Base-by-base conservation (phyloP, 1,284 basidiomycete species). In the Ganoderma resinaceum region DNA sequence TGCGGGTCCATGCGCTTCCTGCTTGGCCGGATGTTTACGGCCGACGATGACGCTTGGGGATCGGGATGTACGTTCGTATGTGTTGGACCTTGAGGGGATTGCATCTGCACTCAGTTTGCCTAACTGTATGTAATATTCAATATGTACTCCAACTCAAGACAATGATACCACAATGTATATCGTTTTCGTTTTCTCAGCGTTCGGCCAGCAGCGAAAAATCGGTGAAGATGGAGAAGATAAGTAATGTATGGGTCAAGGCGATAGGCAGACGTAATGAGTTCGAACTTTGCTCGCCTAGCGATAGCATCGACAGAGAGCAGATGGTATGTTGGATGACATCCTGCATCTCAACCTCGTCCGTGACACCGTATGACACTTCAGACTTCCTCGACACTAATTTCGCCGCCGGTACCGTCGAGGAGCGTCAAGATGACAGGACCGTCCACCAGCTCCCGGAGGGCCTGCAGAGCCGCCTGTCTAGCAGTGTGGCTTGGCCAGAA, bases 11-110 rank as follows among this genome's bases (percentile, higher is more conserved):
- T 35, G 38, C 60, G 6, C 29, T 66, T 11, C 65, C 65, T 5
- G 52, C n/a, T 2, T 66, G 65, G 65, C 60, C 53, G 12, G 58
- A 40, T 40, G 37, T 60, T 9, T 38, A 60, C 23, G 11, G 37
- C 23, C 23, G 58, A 26, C 58, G 58, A 26, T 59, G 33, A 59
- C 58, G 7, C 57, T 59, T 57, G 20, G 16, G 43, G 20, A 4
- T 46, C 18, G 20, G 20, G 43, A n/a, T 46, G 43, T 23, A 46
- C 2, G 43, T 20, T n/a, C 8, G 7, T n/a, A 46, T 46, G 43
- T n/a, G 20, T 46, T 16, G 43, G 20, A 46, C n/a, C 1, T 46
- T 46, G 43, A 43, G 5, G 42, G 9, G n/a, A n/a, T 46, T 46
- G n/a, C n/a, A 23, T 9, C 20, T 3, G 9, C 43, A 8, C 43